phyloP scores from a whole-genome alignment of 1,284 basidiomycete genomes.

The Erythrobasidium hasegawianum region DNA sequence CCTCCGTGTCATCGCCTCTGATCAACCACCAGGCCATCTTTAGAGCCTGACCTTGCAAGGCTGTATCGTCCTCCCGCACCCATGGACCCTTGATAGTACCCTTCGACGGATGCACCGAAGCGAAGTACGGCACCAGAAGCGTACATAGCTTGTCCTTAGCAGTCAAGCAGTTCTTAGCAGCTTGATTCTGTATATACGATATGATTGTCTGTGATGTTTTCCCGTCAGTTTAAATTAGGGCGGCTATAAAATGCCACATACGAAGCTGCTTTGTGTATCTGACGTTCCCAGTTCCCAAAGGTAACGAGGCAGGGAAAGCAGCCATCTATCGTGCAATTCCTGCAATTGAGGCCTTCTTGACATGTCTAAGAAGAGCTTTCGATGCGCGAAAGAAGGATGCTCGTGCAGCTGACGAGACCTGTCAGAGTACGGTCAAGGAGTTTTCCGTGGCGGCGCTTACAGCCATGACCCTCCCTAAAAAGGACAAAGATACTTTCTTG shows the following conservation, averaged over 20 bases:
- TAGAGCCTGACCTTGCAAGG: too few species aligned
- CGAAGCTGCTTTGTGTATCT: conserved; percentile 48
- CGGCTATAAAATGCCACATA: too few species aligned
- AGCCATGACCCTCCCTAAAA: conserved; percentile 53
- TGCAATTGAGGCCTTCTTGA: background rate
- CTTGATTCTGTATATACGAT: background rate
- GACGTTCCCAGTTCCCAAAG: conserved; percentile 74
- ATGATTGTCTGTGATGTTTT: conserved; percentile 35
- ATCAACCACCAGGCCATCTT: too few species aligned
- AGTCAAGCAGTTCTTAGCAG: background rate
- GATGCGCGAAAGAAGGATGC: background rate
- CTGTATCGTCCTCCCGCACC: background rate
- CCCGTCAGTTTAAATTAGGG: too few species aligned
- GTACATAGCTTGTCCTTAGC: background rate
- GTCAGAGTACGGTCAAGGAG: background rate
- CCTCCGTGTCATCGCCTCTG: too few species aligned
- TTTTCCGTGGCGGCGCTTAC: conserved; percentile 53
- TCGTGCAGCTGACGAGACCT: background rate
- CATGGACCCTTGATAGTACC: conserved; percentile 12
- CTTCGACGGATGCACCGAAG: conserved; percentile 2
- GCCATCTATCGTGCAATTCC: conserved; percentile 56
- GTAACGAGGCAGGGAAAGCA: conserved; percentile 66
- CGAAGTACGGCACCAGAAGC: conserved; percentile 20
- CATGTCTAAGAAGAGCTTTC: background rate
- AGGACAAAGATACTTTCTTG: conserved; percentile 35